A percentile compares a stretch with the other conserved stretches of the same genome.
phyloP scores from a whole-genome alignment of 2,329 filamentous ascomycete genomes.

The Calonectria hongkongensis region DNA sequence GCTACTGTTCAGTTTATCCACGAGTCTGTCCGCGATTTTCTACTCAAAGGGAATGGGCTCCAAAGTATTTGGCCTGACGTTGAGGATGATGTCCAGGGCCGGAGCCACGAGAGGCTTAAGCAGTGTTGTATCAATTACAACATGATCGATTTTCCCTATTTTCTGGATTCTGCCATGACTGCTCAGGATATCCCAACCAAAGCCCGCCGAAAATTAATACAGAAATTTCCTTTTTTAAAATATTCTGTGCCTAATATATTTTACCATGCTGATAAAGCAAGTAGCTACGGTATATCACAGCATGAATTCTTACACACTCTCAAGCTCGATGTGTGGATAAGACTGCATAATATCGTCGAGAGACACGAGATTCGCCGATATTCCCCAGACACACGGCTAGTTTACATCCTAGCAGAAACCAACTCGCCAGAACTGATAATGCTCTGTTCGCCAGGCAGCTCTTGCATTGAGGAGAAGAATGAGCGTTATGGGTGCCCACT shows the following conservation, averaged over 20 bases:
- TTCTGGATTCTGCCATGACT: not conserved
- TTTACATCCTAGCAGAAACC: not conserved
- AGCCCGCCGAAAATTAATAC: not conserved
- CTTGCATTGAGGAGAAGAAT: not conserved
- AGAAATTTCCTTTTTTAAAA: not conserved
- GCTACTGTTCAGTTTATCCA: constrained; percentile 20
- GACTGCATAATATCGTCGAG: not conserved
- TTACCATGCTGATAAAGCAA: not conserved
- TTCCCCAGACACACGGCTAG: not conserved
- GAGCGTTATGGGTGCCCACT: constrained; percentile 15
- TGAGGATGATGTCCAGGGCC: not conserved
- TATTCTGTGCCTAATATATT: not conserved
- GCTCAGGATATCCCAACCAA: not conserved
- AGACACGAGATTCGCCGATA: not conserved
- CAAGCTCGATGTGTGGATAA: not conserved
- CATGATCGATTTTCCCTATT: not conserved
- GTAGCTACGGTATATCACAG: not conserved
- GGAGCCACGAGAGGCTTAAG: constrained; percentile 3
- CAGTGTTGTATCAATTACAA: not conserved
- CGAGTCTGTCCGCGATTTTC: constrained; percentile 10
- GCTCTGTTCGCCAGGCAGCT: not conserved
- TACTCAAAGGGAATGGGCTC: not conserved
- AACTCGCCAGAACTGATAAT: not conserved
- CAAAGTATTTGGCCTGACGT: not conserved
- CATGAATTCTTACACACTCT: not conserved